phyloP scores from a whole-genome alignment of 1,284 basidiomycete genomes.

The Boletus smithii region DNA sequence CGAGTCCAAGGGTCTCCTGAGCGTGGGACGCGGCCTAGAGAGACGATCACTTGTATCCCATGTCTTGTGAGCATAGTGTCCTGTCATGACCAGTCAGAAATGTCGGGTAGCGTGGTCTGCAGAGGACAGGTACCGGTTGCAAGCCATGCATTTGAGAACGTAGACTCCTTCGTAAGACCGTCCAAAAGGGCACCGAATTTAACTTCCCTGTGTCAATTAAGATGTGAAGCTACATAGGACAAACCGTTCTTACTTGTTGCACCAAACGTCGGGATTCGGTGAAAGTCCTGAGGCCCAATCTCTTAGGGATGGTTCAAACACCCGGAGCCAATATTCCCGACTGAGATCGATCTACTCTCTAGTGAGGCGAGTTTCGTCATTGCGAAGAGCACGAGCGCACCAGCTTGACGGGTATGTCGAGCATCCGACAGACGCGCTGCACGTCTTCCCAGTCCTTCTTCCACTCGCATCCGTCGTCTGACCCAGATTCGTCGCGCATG shows the following conservation, averaged over 20 bases:
- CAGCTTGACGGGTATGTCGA: constrained; percentile 66
- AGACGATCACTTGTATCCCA: constrained; percentile 41
- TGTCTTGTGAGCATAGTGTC: constrained; percentile 84
- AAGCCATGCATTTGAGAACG: constrained; percentile 50
- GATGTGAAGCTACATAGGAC: neutral
- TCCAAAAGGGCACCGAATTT: constrained; percentile 90
- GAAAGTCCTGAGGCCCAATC: constrained; percentile 77
- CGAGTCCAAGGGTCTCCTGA: constrained; percentile 63
- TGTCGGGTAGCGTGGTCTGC: neutral
- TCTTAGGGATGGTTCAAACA: constrained; percentile 80
- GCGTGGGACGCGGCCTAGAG: constrained; percentile 52
- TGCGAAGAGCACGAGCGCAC: constrained; percentile 38
- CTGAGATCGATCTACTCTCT: constrained; percentile 70
- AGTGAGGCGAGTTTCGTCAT: constrained; percentile 6
- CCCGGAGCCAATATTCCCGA: constrained; percentile 82
- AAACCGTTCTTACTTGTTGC: constrained; percentile 63
- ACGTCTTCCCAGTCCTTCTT: constrained; percentile 94
- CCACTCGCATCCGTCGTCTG: constrained; percentile 87
- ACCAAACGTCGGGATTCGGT: constrained; percentile 94
- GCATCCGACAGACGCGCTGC: constrained; percentile 67
- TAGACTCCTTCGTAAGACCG: constrained; percentile 43
- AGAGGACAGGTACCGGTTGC: constrained; percentile 65
- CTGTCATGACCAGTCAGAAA: constrained; percentile 36
- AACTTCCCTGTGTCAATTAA: constrained; percentile 62
- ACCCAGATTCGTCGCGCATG: constrained; percentile 65